Conservation (phyloP, 1,284 basidiomycete species). For the Trichosporon coremiiforme region DNA sequence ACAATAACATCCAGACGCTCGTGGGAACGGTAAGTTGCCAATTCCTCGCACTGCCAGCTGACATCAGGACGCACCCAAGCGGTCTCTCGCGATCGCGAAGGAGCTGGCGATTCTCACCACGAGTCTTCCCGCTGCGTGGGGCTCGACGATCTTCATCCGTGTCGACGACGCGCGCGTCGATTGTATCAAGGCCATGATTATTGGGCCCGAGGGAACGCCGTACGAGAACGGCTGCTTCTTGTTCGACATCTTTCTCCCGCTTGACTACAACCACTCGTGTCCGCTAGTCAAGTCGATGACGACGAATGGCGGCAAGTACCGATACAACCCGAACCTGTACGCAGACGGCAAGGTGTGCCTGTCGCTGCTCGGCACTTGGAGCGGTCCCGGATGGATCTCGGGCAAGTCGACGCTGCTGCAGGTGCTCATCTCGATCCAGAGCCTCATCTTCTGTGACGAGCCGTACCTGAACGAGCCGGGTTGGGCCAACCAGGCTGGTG, state of each 20-base stretch:
- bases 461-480: constrained; percentile 87
- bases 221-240: constrained; percentile 63
- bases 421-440: constrained; percentile 83
- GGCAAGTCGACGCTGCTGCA: constrained; percentile 82
- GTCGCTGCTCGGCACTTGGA: constrained; percentile 85
- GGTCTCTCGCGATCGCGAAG: constrained; percentile 87
- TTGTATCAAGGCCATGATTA: constrained; percentile 82
- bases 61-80: constrained; percentile 74
- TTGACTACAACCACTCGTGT: constrained; percentile 43
- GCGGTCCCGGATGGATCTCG: constrained; percentile 81
- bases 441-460: constrained; percentile 86
- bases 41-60: constrained; percentile 59
- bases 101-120: constrained; percentile 86
- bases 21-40: constrained; percentile 37
- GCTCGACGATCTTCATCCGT: constrained; percentile 79
- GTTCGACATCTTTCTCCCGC: constrained; percentile 86
- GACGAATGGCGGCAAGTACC: constrained; percentile 81
- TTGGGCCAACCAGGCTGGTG: constrained; percentile 72
- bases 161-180: constrained; percentile 73
- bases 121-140: constrained; percentile 83
- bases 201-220: constrained; percentile 87
- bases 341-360: constrained; percentile 79
- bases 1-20: constrained; percentile 30
- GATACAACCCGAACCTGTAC: constrained; percentile 90
- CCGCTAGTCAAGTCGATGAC: constrained; percentile 81